Conservation (phyloP, 2,329 filamentous ascomycete species). For the Fusarium redolens region DNA sequence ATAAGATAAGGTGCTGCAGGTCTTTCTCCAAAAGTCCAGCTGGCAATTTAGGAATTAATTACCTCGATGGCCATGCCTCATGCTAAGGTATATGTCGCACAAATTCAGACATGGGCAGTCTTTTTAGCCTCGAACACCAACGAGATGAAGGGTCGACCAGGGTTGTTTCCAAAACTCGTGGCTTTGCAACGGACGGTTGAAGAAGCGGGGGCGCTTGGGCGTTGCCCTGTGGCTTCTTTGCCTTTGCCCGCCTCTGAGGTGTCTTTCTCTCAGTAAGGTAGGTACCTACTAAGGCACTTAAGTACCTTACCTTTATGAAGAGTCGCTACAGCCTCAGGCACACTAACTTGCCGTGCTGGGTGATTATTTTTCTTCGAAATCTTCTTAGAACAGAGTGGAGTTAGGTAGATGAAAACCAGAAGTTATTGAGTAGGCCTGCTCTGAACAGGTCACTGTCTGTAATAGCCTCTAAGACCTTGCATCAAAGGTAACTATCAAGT, state of each 20-base stretch:
- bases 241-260: background rate
- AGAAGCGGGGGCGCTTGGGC: constrained; percentile 30
- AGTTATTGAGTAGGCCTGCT: background rate
- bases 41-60: constrained; percentile 6
- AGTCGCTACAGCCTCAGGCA: background rate
- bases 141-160: constrained; percentile 38
- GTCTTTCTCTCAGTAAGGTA: background rate
- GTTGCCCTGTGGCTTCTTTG: constrained; percentile 22
- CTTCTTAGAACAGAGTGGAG: background rate
- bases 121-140: constrained; percentile 38
- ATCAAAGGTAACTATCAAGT: background rate
- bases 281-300: background rate
- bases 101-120: constrained; percentile 22
- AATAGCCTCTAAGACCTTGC: background rate
- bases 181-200: constrained; percentile 34
- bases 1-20: constrained; percentile 23
- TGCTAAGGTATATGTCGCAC: constrained; percentile 24
- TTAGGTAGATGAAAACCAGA: background rate
- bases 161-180: constrained; percentile 33
- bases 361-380: background rate
- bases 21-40: constrained; percentile 6
- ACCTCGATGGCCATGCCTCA: background rate
- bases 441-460: background rate
- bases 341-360: background rate
- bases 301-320: no score